Evolutionary conservation across 805 yeast genomes (phyloP).

Genomic region (Pichia deserticola): DNA sequence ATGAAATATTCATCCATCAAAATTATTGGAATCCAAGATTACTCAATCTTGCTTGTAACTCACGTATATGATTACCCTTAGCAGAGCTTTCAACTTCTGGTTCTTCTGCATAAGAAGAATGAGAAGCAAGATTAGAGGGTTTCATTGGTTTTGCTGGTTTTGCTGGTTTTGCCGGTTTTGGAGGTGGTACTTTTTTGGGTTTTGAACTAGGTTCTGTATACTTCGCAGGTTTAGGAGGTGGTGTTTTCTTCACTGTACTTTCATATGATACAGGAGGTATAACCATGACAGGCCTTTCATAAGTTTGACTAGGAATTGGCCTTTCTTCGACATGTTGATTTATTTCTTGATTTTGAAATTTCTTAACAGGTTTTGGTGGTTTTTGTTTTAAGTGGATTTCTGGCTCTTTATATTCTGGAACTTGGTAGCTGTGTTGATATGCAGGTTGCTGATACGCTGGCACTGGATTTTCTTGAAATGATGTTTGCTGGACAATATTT

Average conservation of each 20-base stretch:
- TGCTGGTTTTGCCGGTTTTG: slow-evolving; percentile 1
- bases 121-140: neutral
- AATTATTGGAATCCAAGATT: slow-evolving; percentile 18
- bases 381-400: neutral
- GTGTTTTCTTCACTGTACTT: neutral
- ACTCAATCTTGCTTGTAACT: slow-evolving; percentile 23
- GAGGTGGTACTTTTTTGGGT: neutral
- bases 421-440: too few relatives aligned
- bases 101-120: neutral
- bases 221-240: slow-evolving; percentile 6
- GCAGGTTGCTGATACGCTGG: neutral
- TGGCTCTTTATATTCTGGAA: neutral
- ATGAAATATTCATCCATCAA: neutral
- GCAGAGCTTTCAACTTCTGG: slow-evolving; percentile 13
- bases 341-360: neutral
- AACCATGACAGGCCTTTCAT: slow-evolving; percentile 2
- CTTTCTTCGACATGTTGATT: slow-evolving; percentile 8
- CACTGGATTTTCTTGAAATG: too few relatives aligned
- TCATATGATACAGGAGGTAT: slow-evolving; percentile 1
- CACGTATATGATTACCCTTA: slow-evolving; percentile 24
- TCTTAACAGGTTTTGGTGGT: neutral
- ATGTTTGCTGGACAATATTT: too few relatives aligned
- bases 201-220: neutral
- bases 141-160: slow-evolving; percentile 9
- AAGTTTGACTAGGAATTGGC: neutral